These are phyloP conservation scores for Colletotrichum agaves DNA, from an alignment of 2,329 filamentous ascomycete species.

Conservation along the genomic window DNA sequence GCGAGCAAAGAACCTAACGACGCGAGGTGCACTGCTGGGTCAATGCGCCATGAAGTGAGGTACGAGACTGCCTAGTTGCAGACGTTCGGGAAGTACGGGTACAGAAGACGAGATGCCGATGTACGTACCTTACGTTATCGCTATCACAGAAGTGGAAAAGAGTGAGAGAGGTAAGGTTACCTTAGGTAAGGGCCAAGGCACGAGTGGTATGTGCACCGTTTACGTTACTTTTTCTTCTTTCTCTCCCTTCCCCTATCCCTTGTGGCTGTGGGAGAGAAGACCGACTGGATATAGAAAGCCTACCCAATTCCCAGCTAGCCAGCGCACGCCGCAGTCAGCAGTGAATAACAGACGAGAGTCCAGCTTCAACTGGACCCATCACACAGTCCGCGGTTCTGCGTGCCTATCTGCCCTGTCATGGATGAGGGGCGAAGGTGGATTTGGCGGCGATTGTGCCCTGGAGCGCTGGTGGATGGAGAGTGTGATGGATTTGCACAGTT, in stretches of 20 bases:
- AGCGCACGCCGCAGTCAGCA: background rate
- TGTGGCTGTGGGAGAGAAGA: constrained; percentile 24
- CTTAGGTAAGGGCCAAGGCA: constrained; percentile 29
- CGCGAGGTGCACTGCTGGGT: constrained; percentile 10
- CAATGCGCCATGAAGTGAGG: background rate
- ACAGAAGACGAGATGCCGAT: background rate
- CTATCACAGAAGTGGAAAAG: background rate
- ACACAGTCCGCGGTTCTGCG: background rate
- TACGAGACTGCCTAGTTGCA: background rate
- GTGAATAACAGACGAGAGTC: background rate
- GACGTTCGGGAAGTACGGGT: background rate
- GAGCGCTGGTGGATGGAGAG: constrained; percentile 22
- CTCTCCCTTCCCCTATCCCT: background rate
- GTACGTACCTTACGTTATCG: background rate
- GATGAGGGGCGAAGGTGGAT: constrained; percentile 9
- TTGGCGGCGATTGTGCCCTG: constrained; percentile 24
- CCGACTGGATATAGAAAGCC: constrained; percentile 24
- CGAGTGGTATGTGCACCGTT: constrained; percentile 22
- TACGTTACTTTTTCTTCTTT: background rate
- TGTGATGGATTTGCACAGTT: constrained; percentile 25
- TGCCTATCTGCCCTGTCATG: constrained; percentile 12
- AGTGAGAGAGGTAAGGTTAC: background rate
- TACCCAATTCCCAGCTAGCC: background rate
- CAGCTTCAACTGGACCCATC: background rate
- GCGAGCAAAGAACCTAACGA: constrained; percentile 23